phyloP scores from a whole-genome alignment of 495 filamentous ascomycete genomes.

The Xylaria scruposa region DNA sequence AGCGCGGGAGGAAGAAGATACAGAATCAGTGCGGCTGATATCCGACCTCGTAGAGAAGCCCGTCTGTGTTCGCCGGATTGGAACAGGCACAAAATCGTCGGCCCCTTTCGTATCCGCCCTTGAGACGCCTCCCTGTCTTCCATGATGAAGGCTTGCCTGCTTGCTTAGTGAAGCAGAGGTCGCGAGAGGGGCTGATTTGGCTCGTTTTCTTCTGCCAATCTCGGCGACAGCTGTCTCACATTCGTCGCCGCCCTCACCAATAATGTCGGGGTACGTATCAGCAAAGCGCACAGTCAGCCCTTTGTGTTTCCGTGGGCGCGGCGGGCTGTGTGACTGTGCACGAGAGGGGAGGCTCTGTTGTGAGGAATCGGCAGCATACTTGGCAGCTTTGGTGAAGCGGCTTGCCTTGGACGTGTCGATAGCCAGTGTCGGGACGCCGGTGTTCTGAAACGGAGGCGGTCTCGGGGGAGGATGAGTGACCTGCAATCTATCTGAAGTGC shows the following conservation, averaged over 20 bases:
- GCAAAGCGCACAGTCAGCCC: conserved; percentile 75
- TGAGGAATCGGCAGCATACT: conserved; percentile 41
- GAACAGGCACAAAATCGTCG: conserved; percentile 44
- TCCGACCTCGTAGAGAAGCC: conserved; percentile 47
- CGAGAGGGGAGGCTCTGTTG: conserved; percentile 42
- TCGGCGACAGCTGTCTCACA: conserved; percentile 71
- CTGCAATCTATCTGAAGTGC: conserved; percentile 49
- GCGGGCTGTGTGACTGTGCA: conserved; percentile 43
- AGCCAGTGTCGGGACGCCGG: conserved; percentile 46
- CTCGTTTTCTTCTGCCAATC: conserved; percentile 62
- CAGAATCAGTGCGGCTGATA: conserved; percentile 31
- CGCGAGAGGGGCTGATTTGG: conserved; percentile 43
- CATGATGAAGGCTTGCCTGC: conserved; percentile 31
- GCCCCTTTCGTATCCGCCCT: conserved; percentile 33
- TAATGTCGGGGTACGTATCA: conserved; percentile 71
- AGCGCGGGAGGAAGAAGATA: conserved; percentile 31
- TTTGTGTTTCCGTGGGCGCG: conserved; percentile 52
- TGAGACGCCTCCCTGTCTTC: conserved; percentile 31
- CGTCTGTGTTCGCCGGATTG: conserved; percentile 57
- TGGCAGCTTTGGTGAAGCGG: conserved; percentile 52
- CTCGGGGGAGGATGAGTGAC: conserved; percentile 46
- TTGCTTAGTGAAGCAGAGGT: conserved; percentile 36
- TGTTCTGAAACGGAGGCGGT: conserved; percentile 31
- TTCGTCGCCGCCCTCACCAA: conserved; percentile 89
- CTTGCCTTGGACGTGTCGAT: conserved; percentile 54